Percentiles rank a stretch among this genome's conserved stretches.
Conservation (phyloP, 495 filamentous ascomycete genomes). For the Apodospora peruviana region DNA sequence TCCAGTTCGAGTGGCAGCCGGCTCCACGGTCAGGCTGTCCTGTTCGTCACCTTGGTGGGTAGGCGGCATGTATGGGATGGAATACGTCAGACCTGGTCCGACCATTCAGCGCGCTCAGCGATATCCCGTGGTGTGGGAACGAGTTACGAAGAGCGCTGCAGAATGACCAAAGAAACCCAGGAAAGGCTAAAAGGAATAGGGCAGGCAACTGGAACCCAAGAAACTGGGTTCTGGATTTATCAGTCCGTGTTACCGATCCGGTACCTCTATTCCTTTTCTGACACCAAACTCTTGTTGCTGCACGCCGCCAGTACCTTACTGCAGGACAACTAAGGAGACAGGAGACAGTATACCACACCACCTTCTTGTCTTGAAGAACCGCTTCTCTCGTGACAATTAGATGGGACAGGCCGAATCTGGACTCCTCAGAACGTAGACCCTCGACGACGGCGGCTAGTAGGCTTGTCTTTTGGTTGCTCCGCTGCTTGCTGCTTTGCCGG, state of each 20-base stretch:
- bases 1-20: background rate
- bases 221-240: conserved; percentile 11
- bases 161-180: conserved; percentile 11
- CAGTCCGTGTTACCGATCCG: conserved; percentile 15
- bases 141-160: conserved; percentile 5
- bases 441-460: too few relatives aligned
- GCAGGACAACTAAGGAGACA: conserved; percentile 2
- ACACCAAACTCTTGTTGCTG: conserved; percentile 11
- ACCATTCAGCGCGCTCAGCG: conserved; percentile 10
- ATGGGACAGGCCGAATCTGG: too few relatives aligned
- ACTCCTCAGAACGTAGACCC: too few relatives aligned
- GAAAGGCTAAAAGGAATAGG: background rate
- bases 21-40: conserved; percentile 4
- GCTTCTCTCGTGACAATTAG: too few relatives aligned
- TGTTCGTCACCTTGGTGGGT: conserved; percentile 6
- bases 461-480: too few relatives aligned
- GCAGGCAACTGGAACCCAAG: conserved; percentile 2
- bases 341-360: background rate
- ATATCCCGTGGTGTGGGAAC: background rate
- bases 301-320: conserved; percentile 12
- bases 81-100: conserved; percentile 11
- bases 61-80: conserved; percentile 11
- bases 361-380: too few relatives aligned
- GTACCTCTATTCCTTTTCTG: conserved; percentile 6
- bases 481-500: conserved; percentile 1